These are phyloP conservation scores for Ceratobasidium sp. DNA, from an alignment of 1,284 basidiomycete species.

Conservation along the genomic window DNA sequence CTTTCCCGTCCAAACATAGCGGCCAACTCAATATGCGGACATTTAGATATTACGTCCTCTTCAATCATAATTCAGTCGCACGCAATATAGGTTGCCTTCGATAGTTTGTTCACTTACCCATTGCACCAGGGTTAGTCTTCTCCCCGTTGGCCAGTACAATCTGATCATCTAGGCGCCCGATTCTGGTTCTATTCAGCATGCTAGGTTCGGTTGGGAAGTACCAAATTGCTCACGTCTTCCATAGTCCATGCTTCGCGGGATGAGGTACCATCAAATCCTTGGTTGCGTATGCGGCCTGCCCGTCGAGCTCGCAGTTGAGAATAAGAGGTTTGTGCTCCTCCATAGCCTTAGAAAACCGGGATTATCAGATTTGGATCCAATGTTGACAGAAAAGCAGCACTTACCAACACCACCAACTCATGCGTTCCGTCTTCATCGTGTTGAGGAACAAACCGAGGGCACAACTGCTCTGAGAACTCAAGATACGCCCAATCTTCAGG, in stretches of 20 bases:
- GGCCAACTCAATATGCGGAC: constrained; percentile 57
- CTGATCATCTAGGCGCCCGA: constrained; percentile 48
- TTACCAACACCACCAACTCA: constrained; percentile 43
- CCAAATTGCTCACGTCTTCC: constrained; percentile 18
- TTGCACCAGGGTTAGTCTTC: constrained; percentile 61
- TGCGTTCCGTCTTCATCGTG: constrained; percentile 30
- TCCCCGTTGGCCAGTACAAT: constrained; percentile 48
- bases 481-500: constrained; percentile 43
- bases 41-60: constrained; percentile 55
- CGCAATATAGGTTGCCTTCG: constrained; percentile 62
- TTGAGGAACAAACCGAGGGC: constrained; percentile 14
- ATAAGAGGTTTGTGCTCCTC: constrained; percentile 39
- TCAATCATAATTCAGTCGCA: background rate
- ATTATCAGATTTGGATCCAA: background rate
- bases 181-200: background rate
- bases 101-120: constrained; percentile 60
- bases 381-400: background rate
- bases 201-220: no score
- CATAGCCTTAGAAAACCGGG: background rate
- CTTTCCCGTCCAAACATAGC: constrained; percentile 63
- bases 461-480: constrained; percentile 24
- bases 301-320: constrained; percentile 42
- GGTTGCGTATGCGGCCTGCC: constrained; percentile 40
- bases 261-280: constrained; percentile 46
- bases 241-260: constrained; percentile 42